Evolutionary conservation across 768 basidiomycete species (phyloP).

Genomic region (Podaxis sp.): DNA sequence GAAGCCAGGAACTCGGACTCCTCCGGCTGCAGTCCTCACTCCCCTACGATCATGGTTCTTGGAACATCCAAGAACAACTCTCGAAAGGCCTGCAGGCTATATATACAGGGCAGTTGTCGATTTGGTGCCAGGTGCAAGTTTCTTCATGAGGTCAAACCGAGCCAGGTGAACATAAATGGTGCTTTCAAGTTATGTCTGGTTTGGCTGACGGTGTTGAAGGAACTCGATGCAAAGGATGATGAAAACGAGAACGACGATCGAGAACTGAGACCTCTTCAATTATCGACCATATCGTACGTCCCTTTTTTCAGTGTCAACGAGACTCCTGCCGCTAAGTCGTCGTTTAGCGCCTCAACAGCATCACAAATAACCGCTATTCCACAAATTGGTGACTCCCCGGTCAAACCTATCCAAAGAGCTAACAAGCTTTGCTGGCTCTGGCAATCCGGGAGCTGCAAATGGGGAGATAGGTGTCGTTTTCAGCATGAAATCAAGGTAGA

Average conservation of each 20-base stretch:
- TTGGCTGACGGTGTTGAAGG: not conserved
- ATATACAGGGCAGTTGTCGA: constrained; percentile 7
- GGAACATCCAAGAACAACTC: not conserved
- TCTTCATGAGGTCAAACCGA: not conserved
- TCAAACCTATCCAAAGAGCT: not conserved
- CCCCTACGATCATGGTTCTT: constrained; percentile 17
- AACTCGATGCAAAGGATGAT: not conserved
- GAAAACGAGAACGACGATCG: not conserved
- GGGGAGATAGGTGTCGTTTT: constrained; percentile 11
- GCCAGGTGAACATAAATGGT: not conserved
- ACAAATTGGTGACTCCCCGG: not conserved
- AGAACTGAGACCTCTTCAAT: not conserved
- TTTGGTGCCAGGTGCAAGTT: constrained; percentile 11
- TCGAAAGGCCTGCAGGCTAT: not conserved
- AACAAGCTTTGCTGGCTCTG: constrained; percentile 1
- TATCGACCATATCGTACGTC: not conserved
- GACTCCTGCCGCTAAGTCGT: not conserved
- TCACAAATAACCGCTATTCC: not conserved
- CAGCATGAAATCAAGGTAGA: constrained; percentile 10
- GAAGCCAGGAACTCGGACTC: not conserved
- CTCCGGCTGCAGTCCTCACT: not conserved
- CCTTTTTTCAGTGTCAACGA: not conserved
- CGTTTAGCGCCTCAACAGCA: not conserved
- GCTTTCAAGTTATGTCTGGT: not conserved
- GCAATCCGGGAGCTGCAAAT: constrained; percentile 7